phyloP scores from a whole-genome alignment of 2,329 filamentous ascomycete species.

The Penicillium sp. region DNA sequence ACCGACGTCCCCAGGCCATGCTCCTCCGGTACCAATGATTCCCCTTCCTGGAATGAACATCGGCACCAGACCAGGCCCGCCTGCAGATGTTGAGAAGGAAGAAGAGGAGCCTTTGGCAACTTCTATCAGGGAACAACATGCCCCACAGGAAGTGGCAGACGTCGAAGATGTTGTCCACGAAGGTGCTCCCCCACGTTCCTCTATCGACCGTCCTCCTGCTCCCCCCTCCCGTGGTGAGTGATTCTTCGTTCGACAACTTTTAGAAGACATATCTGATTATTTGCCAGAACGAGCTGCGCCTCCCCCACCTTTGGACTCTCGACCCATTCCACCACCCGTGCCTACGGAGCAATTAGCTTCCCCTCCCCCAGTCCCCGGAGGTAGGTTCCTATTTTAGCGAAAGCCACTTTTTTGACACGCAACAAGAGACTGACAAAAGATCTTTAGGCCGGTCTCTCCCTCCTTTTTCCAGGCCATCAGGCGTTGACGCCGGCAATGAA shows the following conservation, averaged over 20 bases:
- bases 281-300: slow-evolving; percentile 46
- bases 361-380: slow-evolving; percentile 47
- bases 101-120: slow-evolving; percentile 48
- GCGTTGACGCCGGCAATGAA: slow-evolving; percentile 75
- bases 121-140: slow-evolving; percentile 43
- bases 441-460: slow-evolving; percentile 63
- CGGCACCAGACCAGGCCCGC: slow-evolving; percentile 46
- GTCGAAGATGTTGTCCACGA: slow-evolving; percentile 52
- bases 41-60: slow-evolving; percentile 69
- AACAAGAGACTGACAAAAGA: not conserved
- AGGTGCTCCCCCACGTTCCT: slow-evolving; percentile 32
- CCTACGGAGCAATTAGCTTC: slow-evolving; percentile 37
- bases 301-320: slow-evolving; percentile 42
- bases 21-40: slow-evolving; percentile 55
- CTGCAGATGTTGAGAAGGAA: slow-evolving; percentile 51
- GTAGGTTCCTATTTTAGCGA: slow-evolving; percentile 50
- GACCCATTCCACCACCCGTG: slow-evolving; percentile 38
- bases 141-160: slow-evolving; percentile 53
- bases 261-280: not conserved
- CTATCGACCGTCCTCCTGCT: slow-evolving; percentile 44
- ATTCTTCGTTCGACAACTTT: not conserved
- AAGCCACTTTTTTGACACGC: not conserved
- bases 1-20: slow-evolving; percentile 30
- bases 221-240: slow-evolving; percentile 55
- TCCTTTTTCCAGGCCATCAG: slow-evolving; percentile 56